phyloP scores from a whole-genome alignment of 1,284 basidiomycete genomes.

The Cutaneotrichosporon sp. region DNA sequence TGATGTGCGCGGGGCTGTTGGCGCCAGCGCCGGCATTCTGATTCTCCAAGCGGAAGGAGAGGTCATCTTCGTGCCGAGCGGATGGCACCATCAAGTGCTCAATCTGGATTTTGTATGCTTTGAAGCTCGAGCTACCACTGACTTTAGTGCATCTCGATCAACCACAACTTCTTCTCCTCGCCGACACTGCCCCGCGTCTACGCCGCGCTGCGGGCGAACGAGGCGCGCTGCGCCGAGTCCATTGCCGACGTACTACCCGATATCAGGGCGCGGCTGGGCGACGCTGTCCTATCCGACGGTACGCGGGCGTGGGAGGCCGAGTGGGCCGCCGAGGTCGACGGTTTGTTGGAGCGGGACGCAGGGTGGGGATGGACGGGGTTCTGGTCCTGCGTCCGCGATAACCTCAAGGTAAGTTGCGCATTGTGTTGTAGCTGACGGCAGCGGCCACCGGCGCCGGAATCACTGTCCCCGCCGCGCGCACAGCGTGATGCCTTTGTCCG shows the following conservation, averaged over 20 bases:
- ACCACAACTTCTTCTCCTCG: constrained; percentile 54
- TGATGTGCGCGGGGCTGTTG: constrained; percentile 37
- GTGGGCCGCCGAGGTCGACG: constrained; percentile 50
- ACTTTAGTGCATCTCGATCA: constrained; percentile 50
- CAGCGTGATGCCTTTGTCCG: constrained; percentile 24
- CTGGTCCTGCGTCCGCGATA: constrained; percentile 36
- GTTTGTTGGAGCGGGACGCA: constrained; percentile 48
- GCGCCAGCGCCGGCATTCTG: constrained; percentile 37
- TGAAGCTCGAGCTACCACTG: background rate
- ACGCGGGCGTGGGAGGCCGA: constrained; percentile 45
- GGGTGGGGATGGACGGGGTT: constrained; percentile 51
- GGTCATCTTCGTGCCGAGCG: constrained; percentile 51
- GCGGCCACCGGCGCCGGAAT: constrained; percentile 22
- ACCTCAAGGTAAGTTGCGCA: constrained; percentile 29
- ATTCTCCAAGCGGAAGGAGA: constrained; percentile 45
- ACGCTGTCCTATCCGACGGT: constrained; percentile 4
- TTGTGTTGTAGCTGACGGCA: constrained; percentile 6
- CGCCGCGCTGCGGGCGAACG: constrained; percentile 43
- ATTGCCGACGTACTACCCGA: constrained; percentile 49
- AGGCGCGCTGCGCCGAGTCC: constrained; percentile 45
- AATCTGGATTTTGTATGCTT: constrained; percentile 42
- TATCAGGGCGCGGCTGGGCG: constrained; percentile 6
- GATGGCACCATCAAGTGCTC: constrained; percentile 50
- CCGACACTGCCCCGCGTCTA: constrained; percentile 51
- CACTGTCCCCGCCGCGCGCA: constrained; percentile 19